A percentile compares a stretch with the other conserved stretches of the same genome.
phyloP scores from a whole-genome alignment of 1,284 basidiomycete species.

The Takashimella tepidaria region DNA sequence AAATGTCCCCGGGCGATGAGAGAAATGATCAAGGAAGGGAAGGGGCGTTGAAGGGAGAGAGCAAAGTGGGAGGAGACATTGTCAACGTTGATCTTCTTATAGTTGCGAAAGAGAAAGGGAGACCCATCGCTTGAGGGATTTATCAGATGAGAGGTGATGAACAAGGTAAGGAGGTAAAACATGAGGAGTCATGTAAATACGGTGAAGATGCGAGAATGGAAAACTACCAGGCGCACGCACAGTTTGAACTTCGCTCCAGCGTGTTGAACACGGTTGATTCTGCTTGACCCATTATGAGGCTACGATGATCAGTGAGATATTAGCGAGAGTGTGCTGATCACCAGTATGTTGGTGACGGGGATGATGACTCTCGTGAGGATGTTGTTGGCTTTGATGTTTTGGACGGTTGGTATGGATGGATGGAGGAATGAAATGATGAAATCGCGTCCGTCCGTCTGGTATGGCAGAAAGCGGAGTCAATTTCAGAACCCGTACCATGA shows the following conservation, averaged over 20 bases:
- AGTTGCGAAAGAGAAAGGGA: no score
- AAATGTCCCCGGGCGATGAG: background rate
- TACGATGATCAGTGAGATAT: no score
- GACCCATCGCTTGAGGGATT: no score
- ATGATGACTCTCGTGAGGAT: no score
- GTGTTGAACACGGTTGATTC: constrained; percentile 47
- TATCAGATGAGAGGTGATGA: no score
- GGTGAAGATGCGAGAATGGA: background rate
- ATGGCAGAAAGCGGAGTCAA: background rate
- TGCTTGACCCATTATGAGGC: constrained; percentile 47
- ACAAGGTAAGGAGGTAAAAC: background rate
- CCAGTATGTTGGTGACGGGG: background rate
- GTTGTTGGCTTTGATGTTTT: background rate
- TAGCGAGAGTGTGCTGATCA: no score
- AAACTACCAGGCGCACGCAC: constrained; percentile 27
- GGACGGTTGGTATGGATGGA: background rate
- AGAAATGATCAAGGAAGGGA: background rate
- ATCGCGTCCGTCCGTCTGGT: no score
- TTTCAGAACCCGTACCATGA: background rate
- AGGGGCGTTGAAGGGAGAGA: background rate
- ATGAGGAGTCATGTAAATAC: background rate
- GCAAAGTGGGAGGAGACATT: background rate
- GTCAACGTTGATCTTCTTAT: background rate
- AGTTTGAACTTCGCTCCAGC: constrained; percentile 48
- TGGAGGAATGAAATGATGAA: background rate